Percentiles rank a stretch among this genome's conserved stretches.
Evolutionary conservation across 768 basidiomycete species (phyloP).

Genomic region (Strobilomyces dryophilus): DNA sequence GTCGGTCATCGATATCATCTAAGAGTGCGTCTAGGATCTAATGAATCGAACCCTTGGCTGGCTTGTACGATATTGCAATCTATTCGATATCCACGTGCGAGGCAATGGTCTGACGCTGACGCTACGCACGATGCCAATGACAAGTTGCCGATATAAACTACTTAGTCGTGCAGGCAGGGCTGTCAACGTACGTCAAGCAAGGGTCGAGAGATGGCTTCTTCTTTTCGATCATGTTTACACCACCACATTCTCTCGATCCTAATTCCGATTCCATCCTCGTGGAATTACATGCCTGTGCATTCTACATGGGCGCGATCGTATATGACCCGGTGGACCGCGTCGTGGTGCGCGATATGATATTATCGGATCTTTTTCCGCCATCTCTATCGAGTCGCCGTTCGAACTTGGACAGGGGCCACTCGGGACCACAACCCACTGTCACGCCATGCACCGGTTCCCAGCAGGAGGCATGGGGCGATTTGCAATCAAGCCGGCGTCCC

Average conservation of each 20-base stretch:
- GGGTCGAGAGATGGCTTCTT: constrained; percentile 7
- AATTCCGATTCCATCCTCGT: constrained; percentile 3
- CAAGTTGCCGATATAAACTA: background rate
- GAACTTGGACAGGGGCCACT: background rate
- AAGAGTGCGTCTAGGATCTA: background rate
- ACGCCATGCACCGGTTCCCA: background rate
- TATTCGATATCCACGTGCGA: background rate
- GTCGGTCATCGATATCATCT: constrained; percentile 39
- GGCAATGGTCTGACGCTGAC: background rate
- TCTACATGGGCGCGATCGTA: background rate
- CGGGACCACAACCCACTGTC: background rate
- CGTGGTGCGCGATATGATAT: background rate
- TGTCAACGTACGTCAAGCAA: constrained; percentile 4
- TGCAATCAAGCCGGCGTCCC: background rate
- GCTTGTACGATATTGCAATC: background rate
- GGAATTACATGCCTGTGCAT: background rate
- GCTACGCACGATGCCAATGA: background rate
- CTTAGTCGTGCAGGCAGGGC: constrained; percentile 1
- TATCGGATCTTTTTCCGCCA: background rate
- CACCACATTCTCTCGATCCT: background rate
- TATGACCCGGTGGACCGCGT: background rate
- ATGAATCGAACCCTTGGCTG: background rate
- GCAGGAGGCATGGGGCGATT: background rate
- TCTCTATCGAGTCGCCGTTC: constrained; percentile 1
- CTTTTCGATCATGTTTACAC: constrained; percentile 1